phyloP scores from a whole-genome alignment of 345 rosid genomes.

The Brassica juncea region DNA sequence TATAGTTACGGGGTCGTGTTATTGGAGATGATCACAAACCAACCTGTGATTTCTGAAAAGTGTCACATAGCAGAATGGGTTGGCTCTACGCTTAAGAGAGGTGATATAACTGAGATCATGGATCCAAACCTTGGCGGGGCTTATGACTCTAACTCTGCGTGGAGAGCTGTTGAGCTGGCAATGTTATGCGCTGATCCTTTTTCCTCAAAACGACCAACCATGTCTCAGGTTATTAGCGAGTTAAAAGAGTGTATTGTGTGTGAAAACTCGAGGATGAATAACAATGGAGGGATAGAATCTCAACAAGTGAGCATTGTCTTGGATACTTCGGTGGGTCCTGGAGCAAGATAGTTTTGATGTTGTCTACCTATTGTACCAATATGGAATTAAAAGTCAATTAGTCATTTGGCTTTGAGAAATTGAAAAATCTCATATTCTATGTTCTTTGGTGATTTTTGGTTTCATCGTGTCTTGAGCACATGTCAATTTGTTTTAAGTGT shows the following conservation, averaged over 20 bases:
- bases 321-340: neutral
- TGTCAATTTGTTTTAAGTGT: neutral
- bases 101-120: slow-evolving; percentile 17
- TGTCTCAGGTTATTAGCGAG: neutral
- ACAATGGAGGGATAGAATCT: neutral
- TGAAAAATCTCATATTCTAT: neutral
- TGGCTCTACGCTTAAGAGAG: neutral
- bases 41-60: slow-evolving; percentile 3
- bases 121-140: slow-evolving; percentile 6
- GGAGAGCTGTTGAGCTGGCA: slow-evolving; percentile 38
- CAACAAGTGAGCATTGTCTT: neutral
- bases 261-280: neutral
- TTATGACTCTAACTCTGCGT: slow-evolving; percentile 20
- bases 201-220: slow-evolving; percentile 8
- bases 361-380: neutral
- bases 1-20: slow-evolving; percentile 29
- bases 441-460: neutral
- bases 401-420: neutral
- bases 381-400: neutral
- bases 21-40: slow-evolving; percentile 39
- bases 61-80: slow-evolving; percentile 22
- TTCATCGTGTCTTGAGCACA: neutral
- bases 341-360: slow-evolving; percentile 11
- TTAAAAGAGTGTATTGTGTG: slow-evolving; percentile 24
- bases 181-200: slow-evolving; percentile 1